Base-by-base conservation (phyloP, 805 yeast genomes). In the Ogataea methanolica region DNA sequence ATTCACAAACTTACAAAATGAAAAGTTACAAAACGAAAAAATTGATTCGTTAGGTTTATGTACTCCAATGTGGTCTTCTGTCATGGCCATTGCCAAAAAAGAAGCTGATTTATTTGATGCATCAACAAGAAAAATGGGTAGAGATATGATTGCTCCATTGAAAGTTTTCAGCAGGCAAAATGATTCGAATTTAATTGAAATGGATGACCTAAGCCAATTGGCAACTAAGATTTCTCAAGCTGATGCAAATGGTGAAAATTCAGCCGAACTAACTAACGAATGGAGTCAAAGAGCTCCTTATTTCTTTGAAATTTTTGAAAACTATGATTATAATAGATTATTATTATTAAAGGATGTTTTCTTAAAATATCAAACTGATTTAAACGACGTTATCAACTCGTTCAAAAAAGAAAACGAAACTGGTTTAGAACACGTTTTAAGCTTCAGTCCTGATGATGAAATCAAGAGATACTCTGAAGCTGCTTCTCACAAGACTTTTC, bases 241-340 rank as follows among this genome's bases (percentile, higher is more conserved):
- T 11, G 60, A 62, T 19, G 45, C 51, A 3, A 43, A 46, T 4
- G 58, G 55, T 22, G 42, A 41, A 6, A 76, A 69, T 53, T 65
- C 70, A 42, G 63, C 59, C 15, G 63, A 67, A 42, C 75, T 80
- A 33, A 81, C 76, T 45, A 71, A 71, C 34, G 76, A 79, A 56
- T 89, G 96, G 96, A 83, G 82, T 52, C 70, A 78, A 45, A 82
- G 83, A 62, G 92, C 94, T 2, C 92, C 96, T 2, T 80, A 76
- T 46, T 79, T 85, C 39, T 85, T 87, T 60, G 83, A 83, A 55
- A 79, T 80, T 53, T 84, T 89, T 62, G 94, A 88, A 60, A 74
- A 73, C 51, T 81, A 84, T 55, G 96, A 89, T 62, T 74, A 70
- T 58, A 69, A 70, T 65, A 80, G 88, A 68, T 73, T 79, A 65